Evolutionary conservation across 257 asterid genomes (phyloP).

Genomic region (Perilla frutescens): DNA sequence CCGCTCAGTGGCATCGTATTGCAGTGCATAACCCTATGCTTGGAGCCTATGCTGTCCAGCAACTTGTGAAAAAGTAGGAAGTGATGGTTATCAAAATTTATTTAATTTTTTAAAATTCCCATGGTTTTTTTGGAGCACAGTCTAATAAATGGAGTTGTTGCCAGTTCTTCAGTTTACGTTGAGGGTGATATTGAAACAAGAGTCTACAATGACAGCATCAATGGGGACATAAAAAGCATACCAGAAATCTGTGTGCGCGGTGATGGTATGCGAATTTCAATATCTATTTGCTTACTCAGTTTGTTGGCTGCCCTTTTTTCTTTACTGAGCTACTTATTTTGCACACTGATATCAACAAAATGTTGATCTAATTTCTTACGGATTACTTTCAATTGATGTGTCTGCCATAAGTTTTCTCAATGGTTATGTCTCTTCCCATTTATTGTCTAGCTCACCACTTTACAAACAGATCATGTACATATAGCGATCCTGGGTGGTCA

Average conservation of each 20-base stretch:
- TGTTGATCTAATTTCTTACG: constrained; percentile 14
- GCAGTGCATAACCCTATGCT: constrained; percentile 92
- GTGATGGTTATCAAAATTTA: background rate
- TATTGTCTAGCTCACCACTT: background rate
- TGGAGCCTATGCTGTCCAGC: constrained; percentile 88
- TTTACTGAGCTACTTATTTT: background rate
- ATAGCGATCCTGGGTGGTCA: background rate
- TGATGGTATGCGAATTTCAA: constrained; percentile 66
- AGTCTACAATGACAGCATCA: constrained; percentile 94
- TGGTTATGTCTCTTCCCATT: constrained; percentile 1
- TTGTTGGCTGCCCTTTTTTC: background rate
- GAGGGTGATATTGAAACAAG: constrained; percentile 98
- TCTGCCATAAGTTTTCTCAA: constrained; percentile 1
- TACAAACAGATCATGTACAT: background rate
- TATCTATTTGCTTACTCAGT: background rate
- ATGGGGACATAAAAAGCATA: constrained; percentile 84
- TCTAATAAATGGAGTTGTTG: constrained; percentile 44
- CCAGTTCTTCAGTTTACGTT: constrained; percentile 94
- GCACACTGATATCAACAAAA: background rate
- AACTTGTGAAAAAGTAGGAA: constrained; percentile 77
- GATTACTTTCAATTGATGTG: constrained; percentile 3
- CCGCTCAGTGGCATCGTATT: constrained; percentile 97
- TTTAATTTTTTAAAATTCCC: background rate
- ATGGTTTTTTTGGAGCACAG: constrained; percentile 17
- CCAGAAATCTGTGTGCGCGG: constrained; percentile 96